Evolutionary conservation across 2,329 filamentous ascomycete species (phyloP).

Genomic region (Magnaporthiopsis incrustans): DNA sequence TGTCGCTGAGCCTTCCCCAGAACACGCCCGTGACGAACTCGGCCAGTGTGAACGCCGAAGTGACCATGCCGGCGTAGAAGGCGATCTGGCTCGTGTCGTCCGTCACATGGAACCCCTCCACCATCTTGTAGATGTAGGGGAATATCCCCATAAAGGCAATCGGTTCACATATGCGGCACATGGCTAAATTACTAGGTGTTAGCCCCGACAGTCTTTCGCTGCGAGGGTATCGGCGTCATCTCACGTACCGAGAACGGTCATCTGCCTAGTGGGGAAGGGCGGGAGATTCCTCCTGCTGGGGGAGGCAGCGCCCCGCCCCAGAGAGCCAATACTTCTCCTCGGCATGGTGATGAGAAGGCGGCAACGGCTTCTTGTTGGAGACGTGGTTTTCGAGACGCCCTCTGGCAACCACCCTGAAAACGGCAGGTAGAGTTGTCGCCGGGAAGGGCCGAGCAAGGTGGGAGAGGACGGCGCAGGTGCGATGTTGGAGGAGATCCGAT

Average conservation of each 20-base stretch:
- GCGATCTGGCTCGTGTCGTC: slow-evolving; percentile 72
- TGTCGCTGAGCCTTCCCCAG: slow-evolving; percentile 90
- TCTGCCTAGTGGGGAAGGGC: slow-evolving; percentile 28
- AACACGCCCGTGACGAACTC: slow-evolving; percentile 89
- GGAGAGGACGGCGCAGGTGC: not conserved
- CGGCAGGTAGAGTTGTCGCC: not conserved
- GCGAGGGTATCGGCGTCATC: not conserved
- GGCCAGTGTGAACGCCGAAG: slow-evolving; percentile 89
- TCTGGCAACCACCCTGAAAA: not conserved
- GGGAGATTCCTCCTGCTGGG: slow-evolving; percentile 12
- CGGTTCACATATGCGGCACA: slow-evolving; percentile 94
- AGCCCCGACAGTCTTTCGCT: not conserved
- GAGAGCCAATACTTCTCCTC: not conserved
- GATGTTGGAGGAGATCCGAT: not conserved
- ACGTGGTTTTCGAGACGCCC: not conserved
- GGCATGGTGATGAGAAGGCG: not conserved
- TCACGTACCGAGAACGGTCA: slow-evolving; percentile 29
- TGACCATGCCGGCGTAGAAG: slow-evolving; percentile 91
- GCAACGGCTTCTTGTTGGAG: not conserved
- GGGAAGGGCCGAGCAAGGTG: not conserved
- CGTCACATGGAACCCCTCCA: slow-evolving; percentile 81
- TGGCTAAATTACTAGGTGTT: slow-evolving; percentile 42
- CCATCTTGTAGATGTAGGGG: slow-evolving; percentile 97
- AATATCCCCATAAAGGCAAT: slow-evolving; percentile 99
- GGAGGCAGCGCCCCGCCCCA: not conserved